phyloP scores from a whole-genome alignment of 805 yeast genomes.

The Priceomyces medius region DNA sequence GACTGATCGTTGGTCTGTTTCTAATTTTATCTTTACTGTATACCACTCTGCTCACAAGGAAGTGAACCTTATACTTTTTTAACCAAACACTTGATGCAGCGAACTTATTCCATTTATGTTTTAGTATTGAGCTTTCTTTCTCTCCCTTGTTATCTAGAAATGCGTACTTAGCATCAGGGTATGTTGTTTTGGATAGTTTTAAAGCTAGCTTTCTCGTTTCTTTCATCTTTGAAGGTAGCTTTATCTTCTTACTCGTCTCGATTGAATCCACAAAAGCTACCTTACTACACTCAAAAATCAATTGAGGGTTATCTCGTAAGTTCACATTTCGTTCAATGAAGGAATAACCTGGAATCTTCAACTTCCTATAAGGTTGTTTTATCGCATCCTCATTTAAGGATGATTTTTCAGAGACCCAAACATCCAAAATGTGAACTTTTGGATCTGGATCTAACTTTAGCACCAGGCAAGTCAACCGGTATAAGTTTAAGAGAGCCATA shows the following conservation, averaged over 20 bases:
- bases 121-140: slow-evolving; percentile 10
- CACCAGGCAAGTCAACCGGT: background rate
- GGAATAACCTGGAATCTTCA: slow-evolving; percentile 5
- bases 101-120: slow-evolving; percentile 13
- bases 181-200: slow-evolving; percentile 5
- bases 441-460: background rate
- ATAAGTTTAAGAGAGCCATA: background rate
- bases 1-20: slow-evolving; percentile 9
- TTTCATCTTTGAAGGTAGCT: slow-evolving; percentile 7
- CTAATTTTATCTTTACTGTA: slow-evolving; percentile 3
- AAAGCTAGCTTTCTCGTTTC: slow-evolving; percentile 10
- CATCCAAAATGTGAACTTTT: background rate
- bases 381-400: slow-evolving; percentile 1
- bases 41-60: slow-evolving; percentile 8
- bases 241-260: background rate
- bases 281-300: slow-evolving; percentile 1
- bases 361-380: background rate
- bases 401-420: background rate
- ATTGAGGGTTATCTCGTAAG: background rate
- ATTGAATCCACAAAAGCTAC: slow-evolving; percentile 2
- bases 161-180: slow-evolving; percentile 9
- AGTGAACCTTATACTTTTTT: slow-evolving; percentile 7
- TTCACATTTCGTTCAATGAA: slow-evolving; percentile 2
- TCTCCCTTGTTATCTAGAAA: slow-evolving; percentile 12
- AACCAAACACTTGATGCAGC: slow-evolving; percentile 11